Evolutionary conservation across 78 protist species (phyloP).

Genomic region (Dictyostelium purpureum): DNA sequence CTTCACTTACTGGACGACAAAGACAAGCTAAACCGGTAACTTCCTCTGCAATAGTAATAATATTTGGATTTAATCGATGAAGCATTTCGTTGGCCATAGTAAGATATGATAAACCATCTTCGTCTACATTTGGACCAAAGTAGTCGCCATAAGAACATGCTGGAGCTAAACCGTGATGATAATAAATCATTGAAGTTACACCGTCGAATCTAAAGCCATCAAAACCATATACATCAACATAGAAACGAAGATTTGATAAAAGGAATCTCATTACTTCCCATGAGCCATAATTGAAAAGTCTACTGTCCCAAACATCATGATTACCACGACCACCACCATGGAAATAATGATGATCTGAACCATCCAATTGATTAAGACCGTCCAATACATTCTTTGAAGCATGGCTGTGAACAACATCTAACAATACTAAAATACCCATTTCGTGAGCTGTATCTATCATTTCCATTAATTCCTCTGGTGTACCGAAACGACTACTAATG

Average conservation of each 20-base stretch:
- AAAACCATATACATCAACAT: conserved; percentile 86
- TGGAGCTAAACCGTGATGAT: conserved; percentile 92
- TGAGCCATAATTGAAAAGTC: conserved; percentile 94
- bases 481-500: conserved; percentile 76
- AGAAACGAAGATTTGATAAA: conserved; percentile 89
- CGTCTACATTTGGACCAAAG: conserved; percentile 89
- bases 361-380: conserved; percentile 94
- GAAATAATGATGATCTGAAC: conserved; percentile 92
- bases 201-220: conserved; percentile 99
- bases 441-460: conserved; percentile 93
- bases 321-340: conserved; percentile 88
- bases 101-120: conserved; percentile 90
- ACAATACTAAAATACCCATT: conserved; percentile 89
- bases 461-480: conserved; percentile 88
- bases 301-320: conserved; percentile 92
- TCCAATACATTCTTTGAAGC: conserved; percentile 88
- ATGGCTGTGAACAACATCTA: conserved; percentile 95
- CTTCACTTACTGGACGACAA: conserved; percentile 89
- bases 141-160: conserved; percentile 90
- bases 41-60: conserved; percentile 96
- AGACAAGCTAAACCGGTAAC: conserved; percentile 95
- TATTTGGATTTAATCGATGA: conserved; percentile 43
- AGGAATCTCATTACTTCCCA: conserved; percentile 95
- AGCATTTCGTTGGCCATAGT: conserved; percentile 79
- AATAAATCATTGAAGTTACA: conserved; percentile 93